Conservation (phyloP, 2,329 filamentous ascomycete genomes). For the Cladosporium oxysporum region DNA sequence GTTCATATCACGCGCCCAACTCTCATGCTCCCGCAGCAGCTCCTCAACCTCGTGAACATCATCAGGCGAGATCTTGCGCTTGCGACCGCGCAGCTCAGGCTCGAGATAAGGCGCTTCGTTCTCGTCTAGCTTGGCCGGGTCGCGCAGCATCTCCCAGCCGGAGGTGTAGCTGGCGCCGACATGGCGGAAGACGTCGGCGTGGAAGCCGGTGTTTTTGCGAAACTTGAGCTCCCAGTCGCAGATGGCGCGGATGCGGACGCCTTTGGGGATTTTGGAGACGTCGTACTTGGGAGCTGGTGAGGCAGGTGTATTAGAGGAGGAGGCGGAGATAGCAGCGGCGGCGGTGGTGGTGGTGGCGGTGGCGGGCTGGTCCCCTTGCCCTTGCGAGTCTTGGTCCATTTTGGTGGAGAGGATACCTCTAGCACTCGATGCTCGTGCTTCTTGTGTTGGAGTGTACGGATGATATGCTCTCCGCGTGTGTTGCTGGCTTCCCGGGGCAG, state of each 20-base stretch:
- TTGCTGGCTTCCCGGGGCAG: not conserved
- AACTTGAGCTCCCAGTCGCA: slow-evolving; percentile 9
- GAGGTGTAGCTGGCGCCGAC: slow-evolving; percentile 7
- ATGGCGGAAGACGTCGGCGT: slow-evolving; percentile 10
- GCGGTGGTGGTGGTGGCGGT: not conserved
- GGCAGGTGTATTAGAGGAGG: not conserved
- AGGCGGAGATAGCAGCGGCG: not conserved
- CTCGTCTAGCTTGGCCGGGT: not conserved
- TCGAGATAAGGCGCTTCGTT: not conserved
- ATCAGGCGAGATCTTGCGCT: not conserved
- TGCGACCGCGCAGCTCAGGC: slow-evolving; percentile 1
- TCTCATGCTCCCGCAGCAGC: not conserved
- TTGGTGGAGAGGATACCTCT: not conserved
- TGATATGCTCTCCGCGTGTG: slow-evolving; percentile 1
- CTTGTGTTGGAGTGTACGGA: not conserved
- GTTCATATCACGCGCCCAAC: not conserved
- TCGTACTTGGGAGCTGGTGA: not conserved
- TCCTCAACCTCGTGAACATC: slow-evolving; percentile 8
- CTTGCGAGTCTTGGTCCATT: not conserved
- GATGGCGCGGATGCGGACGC: slow-evolving; percentile 3
- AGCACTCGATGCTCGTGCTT: not conserved
- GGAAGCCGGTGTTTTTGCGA: slow-evolving; percentile 2
- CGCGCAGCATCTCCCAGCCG: slow-evolving; percentile 3
- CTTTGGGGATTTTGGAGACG: slow-evolving; percentile 8
- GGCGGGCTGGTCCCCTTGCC: not conserved